A percentile compares a stretch with the other conserved stretches of the same genome.
These are phyloP conservation scores for Fusarium citri DNA, from an alignment of 2,329 filamentous ascomycete genomes.

Conservation along the genomic window DNA sequence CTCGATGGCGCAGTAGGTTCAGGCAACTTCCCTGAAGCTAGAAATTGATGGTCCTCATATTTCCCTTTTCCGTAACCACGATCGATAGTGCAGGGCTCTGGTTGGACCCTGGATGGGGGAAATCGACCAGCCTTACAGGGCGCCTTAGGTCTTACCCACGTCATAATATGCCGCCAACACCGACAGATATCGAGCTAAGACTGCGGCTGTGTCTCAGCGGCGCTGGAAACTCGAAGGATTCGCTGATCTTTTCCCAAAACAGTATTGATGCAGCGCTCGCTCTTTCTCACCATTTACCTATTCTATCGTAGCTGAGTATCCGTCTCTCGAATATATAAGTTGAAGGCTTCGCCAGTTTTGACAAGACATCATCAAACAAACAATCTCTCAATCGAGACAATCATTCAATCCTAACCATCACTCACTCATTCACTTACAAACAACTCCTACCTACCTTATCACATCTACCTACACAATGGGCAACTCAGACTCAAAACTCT, in stretches of 20 bases:
- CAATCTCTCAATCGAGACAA: background rate
- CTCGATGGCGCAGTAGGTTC: background rate
- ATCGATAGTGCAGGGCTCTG: background rate
- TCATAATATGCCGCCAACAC: constrained; percentile 8
- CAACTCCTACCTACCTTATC: background rate
- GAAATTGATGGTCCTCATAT: background rate
- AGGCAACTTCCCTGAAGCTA: background rate
- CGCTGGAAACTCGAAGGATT: background rate
- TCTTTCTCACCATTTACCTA: background rate
- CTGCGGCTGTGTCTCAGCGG: constrained; percentile 14
- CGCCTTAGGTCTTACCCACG: background rate
- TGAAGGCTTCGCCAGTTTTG: background rate
- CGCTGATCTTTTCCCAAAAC: constrained; percentile 4
- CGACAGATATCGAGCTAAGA: constrained; percentile 1
- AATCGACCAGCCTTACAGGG: constrained; percentile 16
- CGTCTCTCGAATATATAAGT: constrained; percentile 10
- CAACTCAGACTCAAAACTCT: constrained; percentile 31
- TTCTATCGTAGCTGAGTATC: background rate
- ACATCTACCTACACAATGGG: constrained; percentile 28
- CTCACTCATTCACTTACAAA: background rate
- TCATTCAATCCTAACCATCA: background rate
- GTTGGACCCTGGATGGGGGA: background rate
- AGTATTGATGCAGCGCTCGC: constrained; percentile 17
- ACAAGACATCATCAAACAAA: background rate
- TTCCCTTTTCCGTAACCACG: background rate